Evolutionary conservation across 2,329 filamentous ascomycete genomes (phyloP), one percentile per base, ranked within the genome.

Genomic region (Xylariaceae sp.): DNA sequence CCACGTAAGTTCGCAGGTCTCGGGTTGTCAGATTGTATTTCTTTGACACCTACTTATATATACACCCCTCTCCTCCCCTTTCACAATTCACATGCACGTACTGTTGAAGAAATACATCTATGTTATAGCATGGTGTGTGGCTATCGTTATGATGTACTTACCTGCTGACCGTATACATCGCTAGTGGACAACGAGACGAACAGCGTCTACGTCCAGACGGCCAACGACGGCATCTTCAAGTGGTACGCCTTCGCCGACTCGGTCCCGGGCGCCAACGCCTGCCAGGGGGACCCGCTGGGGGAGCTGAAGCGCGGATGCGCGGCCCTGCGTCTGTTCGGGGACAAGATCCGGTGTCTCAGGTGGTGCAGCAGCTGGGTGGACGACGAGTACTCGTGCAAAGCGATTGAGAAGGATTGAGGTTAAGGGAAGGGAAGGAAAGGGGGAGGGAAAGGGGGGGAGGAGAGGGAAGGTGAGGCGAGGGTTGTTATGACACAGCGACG

Each of bases 171-270:
- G 23, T 26, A 26, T 26, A 4, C 9, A 26, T 9, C 4, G 9
- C 23, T 26, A 65, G 63, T 65, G 52, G 19, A 49, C 16, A 62
- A 64, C 20, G 48, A 55, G 7, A 57, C 64, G 7, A 56, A 64
- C 18, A 62, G 61, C 49, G 52, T 65, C 2, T 63, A 55, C 26
- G 54, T 54, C 4, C 50, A 50, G 2, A 59, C 56, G 2, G 44
- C 48, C 2, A 67, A 65, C 45, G 59, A 65, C n/a, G 64, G 63
- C 2, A 60, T 65, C 21, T 62, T 55, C 16, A 52, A 58, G 20
- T 67, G 61, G 64, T 64, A 67, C 37, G 63, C 50, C 40, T 64
- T 60, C 32, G 41, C 61, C 0, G 54, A 32, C 7, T 47, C 20
- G 41, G 49, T 45, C 9, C 50, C 54, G 20, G 44, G 56, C 20